Base-by-base conservation (phyloP, 768 basidiomycete genomes). In the Lentinula edodes region DNA sequence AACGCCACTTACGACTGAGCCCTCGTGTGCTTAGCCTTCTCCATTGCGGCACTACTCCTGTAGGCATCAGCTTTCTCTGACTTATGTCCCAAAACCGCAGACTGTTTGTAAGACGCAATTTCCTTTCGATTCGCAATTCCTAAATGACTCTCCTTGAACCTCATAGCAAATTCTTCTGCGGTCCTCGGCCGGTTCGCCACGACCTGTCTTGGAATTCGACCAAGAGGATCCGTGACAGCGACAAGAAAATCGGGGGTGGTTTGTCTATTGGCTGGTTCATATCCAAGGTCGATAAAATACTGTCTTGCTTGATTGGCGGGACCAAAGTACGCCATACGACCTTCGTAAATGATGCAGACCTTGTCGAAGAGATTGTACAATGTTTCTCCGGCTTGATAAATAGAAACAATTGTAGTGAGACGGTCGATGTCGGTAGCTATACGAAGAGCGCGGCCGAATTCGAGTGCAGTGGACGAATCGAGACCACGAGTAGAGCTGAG, bases 301-400 rank as follows among this genome's bases (percentile, higher is more conserved):
- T 83, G 75, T 55, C 83, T 77, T 0, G 91, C 92, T 62, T 82
- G 73, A 51, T 79, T 73, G 1, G 85, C 83, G 6, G 83, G 83
- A 1, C 92, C 92, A 60, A 83, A 93, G 75, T 88, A 94, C 32
- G 83, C 85, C 80, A 88, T 86, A 39, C 78, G 75, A 3, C 90
- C 89, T 61, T 87, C 87, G 72, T 88, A 83, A 67, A 94, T 80
- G 39, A 93, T 83, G 69, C 88, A 86, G 38, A 93, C 79, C 69
- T 91, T 90, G 78, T 90, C 88, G 66, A 90, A 94, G 46, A 80
- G 75, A 20, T 80, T 62, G 62, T 85, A 88, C 0, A 88, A 69
- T 2, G 78, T 77, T 69, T 93, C 90, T 55, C 87, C 87, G 7
- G 90, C 92, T 72, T 94, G 92, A 72, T 94, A 93, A 41, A 95